Evolutionary conservation across 345 rosid species (phyloP).

Genomic region (Gossypium arboreum): DNA sequence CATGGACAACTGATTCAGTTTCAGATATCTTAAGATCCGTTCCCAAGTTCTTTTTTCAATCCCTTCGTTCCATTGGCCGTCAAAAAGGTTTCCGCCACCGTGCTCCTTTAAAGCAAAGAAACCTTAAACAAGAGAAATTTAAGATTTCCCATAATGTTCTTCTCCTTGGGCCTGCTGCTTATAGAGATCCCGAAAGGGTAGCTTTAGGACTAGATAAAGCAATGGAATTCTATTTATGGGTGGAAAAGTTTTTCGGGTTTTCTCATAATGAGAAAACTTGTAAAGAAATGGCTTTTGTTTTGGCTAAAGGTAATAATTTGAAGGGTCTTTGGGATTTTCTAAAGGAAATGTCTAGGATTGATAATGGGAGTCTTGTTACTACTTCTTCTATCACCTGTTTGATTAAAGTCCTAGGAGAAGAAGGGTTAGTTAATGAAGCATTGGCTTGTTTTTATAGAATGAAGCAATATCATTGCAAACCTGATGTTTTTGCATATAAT

Average conservation of each 20-base stretch:
- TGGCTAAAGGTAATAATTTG: slow-evolving; percentile 55
- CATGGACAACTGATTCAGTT: slow-evolving; percentile 46
- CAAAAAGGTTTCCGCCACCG: slow-evolving; percentile 73
- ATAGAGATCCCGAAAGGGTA: slow-evolving; percentile 56
- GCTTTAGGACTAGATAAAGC: slow-evolving; percentile 56
- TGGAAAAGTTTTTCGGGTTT: slow-evolving; percentile 46
- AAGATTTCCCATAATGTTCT: slow-evolving; percentile 33
- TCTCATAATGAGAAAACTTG: slow-evolving; percentile 61
- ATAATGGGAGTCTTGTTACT: slow-evolving; percentile 32
- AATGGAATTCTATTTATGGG: slow-evolving; percentile 58
- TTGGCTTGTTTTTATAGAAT: slow-evolving; percentile 61
- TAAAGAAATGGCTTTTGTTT: slow-evolving; percentile 66
- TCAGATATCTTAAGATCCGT: slow-evolving; percentile 58
- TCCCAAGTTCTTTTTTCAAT: slow-evolving; percentile 63
- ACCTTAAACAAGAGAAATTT: slow-evolving; percentile 40
- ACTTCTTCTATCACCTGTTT: slow-evolving; percentile 64
- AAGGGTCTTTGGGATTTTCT: slow-evolving; percentile 72
- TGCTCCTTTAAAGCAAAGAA: slow-evolving; percentile 60
- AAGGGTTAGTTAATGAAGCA: slow-evolving; percentile 76
- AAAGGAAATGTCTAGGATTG: slow-evolving; percentile 42
- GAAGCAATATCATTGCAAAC: slow-evolving; percentile 70
- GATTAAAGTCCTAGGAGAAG: slow-evolving; percentile 91
- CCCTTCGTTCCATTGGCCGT: slow-evolving; percentile 73
- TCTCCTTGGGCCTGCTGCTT: slow-evolving; percentile 68
- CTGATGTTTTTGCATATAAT: slow-evolving; percentile 76